Evolutionary conservation across 768 basidiomycete genomes (phyloP).

Genomic region (Hypsizygus marmoreus): DNA sequence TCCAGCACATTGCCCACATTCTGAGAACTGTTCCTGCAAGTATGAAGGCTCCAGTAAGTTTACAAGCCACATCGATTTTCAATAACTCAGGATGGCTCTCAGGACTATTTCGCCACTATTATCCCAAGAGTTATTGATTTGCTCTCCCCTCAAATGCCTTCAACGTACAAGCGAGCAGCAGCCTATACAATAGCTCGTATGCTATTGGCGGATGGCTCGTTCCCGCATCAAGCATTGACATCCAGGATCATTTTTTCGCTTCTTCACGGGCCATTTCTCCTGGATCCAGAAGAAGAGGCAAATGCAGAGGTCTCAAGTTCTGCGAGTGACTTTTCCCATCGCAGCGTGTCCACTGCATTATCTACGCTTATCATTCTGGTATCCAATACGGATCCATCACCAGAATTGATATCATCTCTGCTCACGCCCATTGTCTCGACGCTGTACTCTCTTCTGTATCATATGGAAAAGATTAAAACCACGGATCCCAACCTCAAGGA

Average conservation of each 20-base stretch:
- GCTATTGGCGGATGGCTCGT: slow-evolving; percentile 41
- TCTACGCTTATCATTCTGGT: slow-evolving; percentile 56
- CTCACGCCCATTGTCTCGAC: slow-evolving; percentile 69
- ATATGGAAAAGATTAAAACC: slow-evolving; percentile 55
- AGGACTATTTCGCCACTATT: slow-evolving; percentile 66
- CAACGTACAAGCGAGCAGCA: slow-evolving; percentile 57
- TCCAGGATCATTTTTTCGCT: slow-evolving; percentile 42
- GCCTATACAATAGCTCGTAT: slow-evolving; percentile 72
- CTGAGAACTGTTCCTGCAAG: slow-evolving; percentile 63
- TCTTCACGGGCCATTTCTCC: slow-evolving; percentile 56
- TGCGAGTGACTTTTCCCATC: neutral
- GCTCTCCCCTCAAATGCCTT: slow-evolving; percentile 42
- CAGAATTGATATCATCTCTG: slow-evolving; percentile 59
- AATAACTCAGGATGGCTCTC: too few relatives aligned
- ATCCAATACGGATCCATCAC: slow-evolving; percentile 80
- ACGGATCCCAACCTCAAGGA: slow-evolving; percentile 68
- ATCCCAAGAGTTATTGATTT: slow-evolving; percentile 57
- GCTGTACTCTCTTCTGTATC: slow-evolving; percentile 63
- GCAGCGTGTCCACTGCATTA: slow-evolving; percentile 44
- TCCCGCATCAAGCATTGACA: slow-evolving; percentile 28
- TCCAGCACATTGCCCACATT: slow-evolving; percentile 70
- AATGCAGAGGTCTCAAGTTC: slow-evolving; percentile 2
- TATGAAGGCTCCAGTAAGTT: slow-evolving; percentile 55
- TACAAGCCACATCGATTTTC: too few relatives aligned
- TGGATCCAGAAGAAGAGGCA: neutral